Evolutionary conservation across 2,329 filamentous ascomycete species (phyloP).

Genomic region (Fusarium tricinctum): DNA sequence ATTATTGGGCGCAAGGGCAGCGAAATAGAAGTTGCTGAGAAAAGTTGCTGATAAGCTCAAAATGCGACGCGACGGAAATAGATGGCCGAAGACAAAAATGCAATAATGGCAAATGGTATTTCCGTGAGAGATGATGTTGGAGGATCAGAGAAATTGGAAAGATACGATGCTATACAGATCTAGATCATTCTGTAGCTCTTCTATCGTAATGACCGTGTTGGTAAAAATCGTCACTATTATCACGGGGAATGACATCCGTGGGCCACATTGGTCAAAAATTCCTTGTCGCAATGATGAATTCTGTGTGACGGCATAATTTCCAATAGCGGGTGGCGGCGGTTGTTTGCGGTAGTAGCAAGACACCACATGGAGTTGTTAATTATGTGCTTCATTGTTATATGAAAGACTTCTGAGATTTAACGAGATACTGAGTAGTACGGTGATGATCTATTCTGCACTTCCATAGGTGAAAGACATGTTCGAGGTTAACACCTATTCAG

Average conservation of each 20-base stretch:
- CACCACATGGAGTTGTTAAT: not conserved
- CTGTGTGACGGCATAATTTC: constrained; percentile 31
- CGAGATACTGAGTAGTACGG: not conserved
- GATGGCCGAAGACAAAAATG: constrained; percentile 31
- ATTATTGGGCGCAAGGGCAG: constrained; percentile 55
- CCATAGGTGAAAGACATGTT: not conserved
- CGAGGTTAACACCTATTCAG: not conserved
- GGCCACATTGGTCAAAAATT: constrained; percentile 31
- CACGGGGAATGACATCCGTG: constrained; percentile 27
- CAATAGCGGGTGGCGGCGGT: constrained; percentile 41
- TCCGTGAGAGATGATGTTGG: not conserved
- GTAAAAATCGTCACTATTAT: constrained; percentile 31
- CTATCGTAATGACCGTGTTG: not conserved
- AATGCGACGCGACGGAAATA: constrained; percentile 36
- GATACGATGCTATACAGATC: not conserved
- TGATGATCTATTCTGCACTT: not conserved
- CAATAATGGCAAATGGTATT: constrained; percentile 7
- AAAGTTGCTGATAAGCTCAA: constrained; percentile 35
- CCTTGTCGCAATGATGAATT: constrained; percentile 15
- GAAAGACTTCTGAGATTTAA: not conserved
- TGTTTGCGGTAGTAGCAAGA: constrained; percentile 32
- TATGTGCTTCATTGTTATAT: not conserved
- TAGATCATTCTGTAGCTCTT: not conserved
- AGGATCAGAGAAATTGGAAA: not conserved
- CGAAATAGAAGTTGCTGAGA: constrained; percentile 40